Percentiles rank a stretch among this genome's conserved stretches.
phyloP scores from a whole-genome alignment of 257 asterid species.

The Lantana camara region DNA sequence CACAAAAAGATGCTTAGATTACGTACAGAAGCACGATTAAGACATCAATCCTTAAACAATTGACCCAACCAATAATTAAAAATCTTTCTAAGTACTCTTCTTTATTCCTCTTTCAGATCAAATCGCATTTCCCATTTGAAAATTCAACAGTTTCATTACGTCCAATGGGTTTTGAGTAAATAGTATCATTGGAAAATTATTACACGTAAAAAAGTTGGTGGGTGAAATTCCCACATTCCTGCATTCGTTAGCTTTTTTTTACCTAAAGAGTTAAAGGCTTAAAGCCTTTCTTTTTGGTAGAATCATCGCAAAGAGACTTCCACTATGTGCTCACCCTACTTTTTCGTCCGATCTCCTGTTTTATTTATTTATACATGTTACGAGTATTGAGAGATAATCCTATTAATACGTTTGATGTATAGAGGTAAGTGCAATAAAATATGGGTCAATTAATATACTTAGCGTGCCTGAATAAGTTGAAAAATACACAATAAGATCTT shows the following conservation, averaged over 20 bases:
- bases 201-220: slow-evolving; percentile 22
- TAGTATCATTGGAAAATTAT: slow-evolving; percentile 3
- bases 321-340: slow-evolving; percentile 18
- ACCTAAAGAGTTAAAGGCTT: background rate
- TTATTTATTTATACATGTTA: no score
- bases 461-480: no score
- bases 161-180: slow-evolving; percentile 25
- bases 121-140: background rate
- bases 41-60: background rate
- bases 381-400: no score
- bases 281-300: slow-evolving; percentile 13
- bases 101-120: slow-evolving; percentile 13
- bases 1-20: slow-evolving; percentile 29
- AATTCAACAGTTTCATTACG: background rate
- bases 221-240: slow-evolving; percentile 31
- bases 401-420: no score
- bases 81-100: slow-evolving; percentile 32
- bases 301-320: slow-evolving; percentile 28
- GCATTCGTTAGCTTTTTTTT: slow-evolving; percentile 8
- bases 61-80: background rate
- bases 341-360: no score
- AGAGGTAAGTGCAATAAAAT: no score
- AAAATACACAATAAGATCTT: no score
- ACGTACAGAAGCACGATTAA: slow-evolving; percentile 18
- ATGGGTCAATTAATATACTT: no score